Base-by-base conservation (phyloP, 139 green algal genomes). In the Zygnema circumcarinatum region DNA sequence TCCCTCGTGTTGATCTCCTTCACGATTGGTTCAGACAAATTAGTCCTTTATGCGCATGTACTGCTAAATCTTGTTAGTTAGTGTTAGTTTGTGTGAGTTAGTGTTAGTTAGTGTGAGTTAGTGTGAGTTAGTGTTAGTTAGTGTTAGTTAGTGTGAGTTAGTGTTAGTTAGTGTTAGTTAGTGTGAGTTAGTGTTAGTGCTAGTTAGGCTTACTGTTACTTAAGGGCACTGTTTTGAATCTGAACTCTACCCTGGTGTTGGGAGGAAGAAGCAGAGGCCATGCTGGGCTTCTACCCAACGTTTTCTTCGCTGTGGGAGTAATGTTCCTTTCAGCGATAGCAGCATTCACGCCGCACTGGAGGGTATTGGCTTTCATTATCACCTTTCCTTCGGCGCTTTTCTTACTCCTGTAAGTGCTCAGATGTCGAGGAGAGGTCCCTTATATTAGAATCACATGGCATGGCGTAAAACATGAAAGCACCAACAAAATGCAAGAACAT, bases 61-160 rank as follows among this genome's bases (percentile, higher is more conserved):
- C n/a, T n/a, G n/a, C n/a, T n/a, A n/a, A n/a, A n/a, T n/a, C n/a
- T n/a, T 87, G 80, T 84, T 56, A 35, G 72, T 87, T 56, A 35
- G 62, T 22, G 80, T 22, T 36, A 36, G 72, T 68, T n/a, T 87
- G 80, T 84, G 67, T 84, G 72, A 22, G 72, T 41, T 11, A 53
- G 80, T 84, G 80, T 85, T 56, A 67, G 31, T 87, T 36, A 85
- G 80, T 85, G 80, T 84, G 67, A 67, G 72, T 84, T 36, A 67
- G 80, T 87, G 80, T 84, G 72, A 85, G 80, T 38, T n/a, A 21
- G 67, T 29, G 67, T 16, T 16, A 21, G 69, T 38, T 16, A 53
- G 80, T 67, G 33, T 87, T 56, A 67, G 56, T 87, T 16, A 67
- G 20, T 85, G 67, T 87, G 80, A n/a, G 67, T 25, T n/a, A 20